These are phyloP conservation scores for Lodderomyces orthopsilosis DNA, from an alignment of 1,139 yeast species.

Conservation along the genomic window DNA sequence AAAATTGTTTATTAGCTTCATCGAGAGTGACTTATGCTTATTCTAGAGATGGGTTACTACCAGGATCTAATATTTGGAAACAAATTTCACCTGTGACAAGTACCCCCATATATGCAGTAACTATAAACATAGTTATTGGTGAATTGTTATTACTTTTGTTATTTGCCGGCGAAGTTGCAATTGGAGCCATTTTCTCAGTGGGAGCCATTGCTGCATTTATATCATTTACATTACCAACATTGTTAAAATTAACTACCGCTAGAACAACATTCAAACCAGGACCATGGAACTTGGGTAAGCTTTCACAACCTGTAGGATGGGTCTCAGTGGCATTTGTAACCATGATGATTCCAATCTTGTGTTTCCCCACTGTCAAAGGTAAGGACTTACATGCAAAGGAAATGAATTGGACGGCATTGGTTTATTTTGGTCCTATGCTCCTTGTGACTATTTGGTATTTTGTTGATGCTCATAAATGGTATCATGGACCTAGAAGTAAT, in stretches of 20 bases:
- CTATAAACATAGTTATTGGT: conserved; percentile 60
- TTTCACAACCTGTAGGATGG: conserved; percentile 47
- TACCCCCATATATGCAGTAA: conserved; percentile 71
- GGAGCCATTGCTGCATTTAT: conserved; percentile 74
- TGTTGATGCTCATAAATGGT: conserved; percentile 61
- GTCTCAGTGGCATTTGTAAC: conserved; percentile 42
- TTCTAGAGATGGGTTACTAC: conserved; percentile 70
- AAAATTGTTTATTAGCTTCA: conserved; percentile 68
- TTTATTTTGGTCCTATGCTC: conserved; percentile 63
- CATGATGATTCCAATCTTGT: conserved; percentile 64
- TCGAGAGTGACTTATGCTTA: conserved; percentile 69
- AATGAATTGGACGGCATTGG: conserved; percentile 74
- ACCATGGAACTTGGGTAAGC: conserved; percentile 66
- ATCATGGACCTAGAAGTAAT: conserved; percentile 67
- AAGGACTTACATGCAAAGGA: conserved; percentile 36
- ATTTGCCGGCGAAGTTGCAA: conserved; percentile 67
- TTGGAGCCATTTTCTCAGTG: conserved; percentile 73
- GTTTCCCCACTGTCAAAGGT: conserved; percentile 51
- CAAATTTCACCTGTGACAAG: conserved; percentile 51
- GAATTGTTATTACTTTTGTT: conserved; percentile 55
- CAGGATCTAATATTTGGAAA: conserved; percentile 53
- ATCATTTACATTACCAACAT: conserved; percentile 67
- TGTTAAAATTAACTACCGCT: conserved; percentile 58
- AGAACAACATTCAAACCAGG: conserved; percentile 57
- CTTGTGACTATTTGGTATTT: conserved; percentile 52